These are phyloP conservation scores for Colletotrichum sp. DNA, from an alignment of 2,329 filamentous ascomycete genomes.

Conservation along the genomic window DNA sequence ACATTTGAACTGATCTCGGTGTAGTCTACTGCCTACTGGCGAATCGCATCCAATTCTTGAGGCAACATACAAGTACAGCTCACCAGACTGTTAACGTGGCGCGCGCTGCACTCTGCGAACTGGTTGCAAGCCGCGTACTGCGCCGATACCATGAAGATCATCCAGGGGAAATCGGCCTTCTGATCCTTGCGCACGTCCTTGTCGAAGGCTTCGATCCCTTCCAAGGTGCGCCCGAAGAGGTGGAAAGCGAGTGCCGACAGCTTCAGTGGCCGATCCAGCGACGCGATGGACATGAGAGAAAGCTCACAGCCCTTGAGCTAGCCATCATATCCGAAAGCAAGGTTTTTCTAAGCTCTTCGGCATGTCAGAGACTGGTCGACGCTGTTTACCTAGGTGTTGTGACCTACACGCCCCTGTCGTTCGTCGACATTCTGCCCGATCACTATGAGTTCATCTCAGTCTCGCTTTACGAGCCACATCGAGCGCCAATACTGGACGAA, in stretches of 20 bases:
- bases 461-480: slow-evolving; percentile 70
- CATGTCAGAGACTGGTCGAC: slow-evolving; percentile 73
- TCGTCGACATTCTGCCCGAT: slow-evolving; percentile 76
- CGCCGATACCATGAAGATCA: slow-evolving; percentile 73
- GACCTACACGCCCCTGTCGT: slow-evolving; percentile 74
- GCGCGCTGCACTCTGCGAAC: slow-evolving; percentile 71
- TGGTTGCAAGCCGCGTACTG: slow-evolving; percentile 70
- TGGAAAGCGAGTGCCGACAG: slow-evolving; percentile 38
- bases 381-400: slow-evolving; percentile 73
- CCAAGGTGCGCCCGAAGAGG: slow-evolving; percentile 67
- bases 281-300: slow-evolving; percentile 49
- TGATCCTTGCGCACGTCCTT: slow-evolving; percentile 71
- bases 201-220: slow-evolving; percentile 77
- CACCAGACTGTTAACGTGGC: slow-evolving; percentile 75
- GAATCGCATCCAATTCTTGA: slow-evolving; percentile 72
- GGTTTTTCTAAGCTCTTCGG: slow-evolving; percentile 68
- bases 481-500: slow-evolving; percentile 71
- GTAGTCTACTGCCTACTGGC: slow-evolving; percentile 74
- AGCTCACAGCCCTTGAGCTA: slow-evolving; percentile 72
- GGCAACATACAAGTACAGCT: slow-evolving; percentile 68
- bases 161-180: slow-evolving; percentile 64
- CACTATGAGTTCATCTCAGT: slow-evolving; percentile 76
- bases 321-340: slow-evolving; percentile 77
- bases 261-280: slow-evolving; percentile 45
- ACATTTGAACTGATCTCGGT: neutral